phyloP scores from a whole-genome alignment of 495 filamentous ascomycete species.

The Penicillium bialowiezense region DNA sequence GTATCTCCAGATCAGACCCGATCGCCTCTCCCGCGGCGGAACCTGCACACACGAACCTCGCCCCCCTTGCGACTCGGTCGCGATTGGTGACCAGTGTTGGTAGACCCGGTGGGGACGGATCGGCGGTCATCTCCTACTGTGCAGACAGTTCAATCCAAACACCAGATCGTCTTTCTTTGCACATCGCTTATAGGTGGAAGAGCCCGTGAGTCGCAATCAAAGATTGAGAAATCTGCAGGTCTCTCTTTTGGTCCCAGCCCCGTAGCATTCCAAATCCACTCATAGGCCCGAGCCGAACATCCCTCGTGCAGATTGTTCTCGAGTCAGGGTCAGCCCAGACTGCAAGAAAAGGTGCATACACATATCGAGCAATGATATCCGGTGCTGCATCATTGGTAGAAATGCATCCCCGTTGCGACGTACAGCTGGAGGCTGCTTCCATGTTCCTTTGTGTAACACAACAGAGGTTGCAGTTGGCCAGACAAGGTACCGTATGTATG shows the following conservation, averaged over 20 bases:
- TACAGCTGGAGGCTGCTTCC: too few relatives aligned
- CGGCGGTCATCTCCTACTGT: too few relatives aligned
- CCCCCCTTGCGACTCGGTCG: slow-evolving; percentile 1
- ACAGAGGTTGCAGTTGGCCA: too few relatives aligned
- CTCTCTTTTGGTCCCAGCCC: slow-evolving; percentile 2
- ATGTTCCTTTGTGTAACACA: too few relatives aligned
- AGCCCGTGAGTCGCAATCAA: slow-evolving; percentile 10
- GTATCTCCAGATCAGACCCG: background rate
- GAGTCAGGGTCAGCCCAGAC: slow-evolving; percentile 15
- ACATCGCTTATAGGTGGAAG: slow-evolving; percentile 7
- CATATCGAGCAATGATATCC: slow-evolving; percentile 11
- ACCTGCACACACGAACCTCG: slow-evolving; percentile 1
- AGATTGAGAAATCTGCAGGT: slow-evolving; percentile 1
- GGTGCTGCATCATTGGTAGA: slow-evolving; percentile 12
- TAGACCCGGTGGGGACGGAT: slow-evolving; percentile 17
- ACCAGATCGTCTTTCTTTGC: background rate
- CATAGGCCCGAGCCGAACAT: slow-evolving; percentile 4
- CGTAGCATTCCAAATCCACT: slow-evolving; percentile 2
- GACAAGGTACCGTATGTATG: too few relatives aligned
- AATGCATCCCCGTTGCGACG: slow-evolving; percentile 3
- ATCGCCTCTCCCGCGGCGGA: slow-evolving; percentile 1
- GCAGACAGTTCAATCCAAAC: too few relatives aligned
- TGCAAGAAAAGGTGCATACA: background rate
- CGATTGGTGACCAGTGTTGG: background rate
- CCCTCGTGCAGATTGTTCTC: slow-evolving; percentile 1